Percentiles rank a stretch among this genome's conserved stretches.
phyloP scores from a whole-genome alignment of 805 yeast genomes.

The Wickerhamiella australiensis region DNA sequence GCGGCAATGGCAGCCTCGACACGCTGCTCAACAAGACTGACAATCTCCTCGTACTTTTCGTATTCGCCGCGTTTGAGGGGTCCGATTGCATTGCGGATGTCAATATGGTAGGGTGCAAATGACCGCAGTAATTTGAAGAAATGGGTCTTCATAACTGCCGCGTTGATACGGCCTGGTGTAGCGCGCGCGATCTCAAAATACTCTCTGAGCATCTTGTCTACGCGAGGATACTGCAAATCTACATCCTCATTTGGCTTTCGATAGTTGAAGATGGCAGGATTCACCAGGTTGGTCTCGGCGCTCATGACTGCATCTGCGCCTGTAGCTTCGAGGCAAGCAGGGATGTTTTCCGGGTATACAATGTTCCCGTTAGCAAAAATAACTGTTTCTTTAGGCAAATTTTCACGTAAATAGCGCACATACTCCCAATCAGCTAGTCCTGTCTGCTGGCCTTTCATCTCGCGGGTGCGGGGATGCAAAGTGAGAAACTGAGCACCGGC shows the following conservation, averaged over 20 bases:
- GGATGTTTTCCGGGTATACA: slow-evolving; percentile 75
- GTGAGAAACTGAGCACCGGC: slow-evolving; percentile 96
- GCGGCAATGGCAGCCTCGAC: slow-evolving; percentile 43
- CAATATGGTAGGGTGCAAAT: slow-evolving; percentile 66
- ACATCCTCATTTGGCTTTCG: slow-evolving; percentile 28
- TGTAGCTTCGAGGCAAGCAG: slow-evolving; percentile 50
- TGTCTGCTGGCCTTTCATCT: slow-evolving; percentile 93
- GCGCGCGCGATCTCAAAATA: slow-evolving; percentile 70
- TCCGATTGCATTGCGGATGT: slow-evolving; percentile 64
- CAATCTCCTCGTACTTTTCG: slow-evolving; percentile 44
- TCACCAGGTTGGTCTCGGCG: slow-evolving; percentile 88
- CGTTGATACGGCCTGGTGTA: slow-evolving; percentile 58
- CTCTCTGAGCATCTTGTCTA: slow-evolving; percentile 71
- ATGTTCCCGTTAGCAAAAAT: slow-evolving; percentile 92
- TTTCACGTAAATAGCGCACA: slow-evolving; percentile 61
- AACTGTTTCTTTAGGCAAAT: slow-evolving; percentile 70
- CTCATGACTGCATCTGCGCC: slow-evolving; percentile 89
- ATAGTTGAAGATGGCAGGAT: slow-evolving; percentile 76
- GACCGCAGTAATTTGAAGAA: slow-evolving; percentile 75
- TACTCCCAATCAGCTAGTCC: slow-evolving; percentile 92
- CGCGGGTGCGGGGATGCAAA: slow-evolving; percentile 91
- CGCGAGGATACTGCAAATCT: slow-evolving; percentile 61
- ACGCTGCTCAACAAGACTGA: slow-evolving; percentile 50
- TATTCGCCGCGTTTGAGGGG: slow-evolving; percentile 34
- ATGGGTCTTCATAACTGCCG: slow-evolving; percentile 80